Percentiles rank a stretch among this genome's conserved stretches.
These are phyloP conservation scores for Cryphonectria parasitica DNA, from an alignment of 2,329 filamentous ascomycete genomes.

Conservation along the genomic window DNA sequence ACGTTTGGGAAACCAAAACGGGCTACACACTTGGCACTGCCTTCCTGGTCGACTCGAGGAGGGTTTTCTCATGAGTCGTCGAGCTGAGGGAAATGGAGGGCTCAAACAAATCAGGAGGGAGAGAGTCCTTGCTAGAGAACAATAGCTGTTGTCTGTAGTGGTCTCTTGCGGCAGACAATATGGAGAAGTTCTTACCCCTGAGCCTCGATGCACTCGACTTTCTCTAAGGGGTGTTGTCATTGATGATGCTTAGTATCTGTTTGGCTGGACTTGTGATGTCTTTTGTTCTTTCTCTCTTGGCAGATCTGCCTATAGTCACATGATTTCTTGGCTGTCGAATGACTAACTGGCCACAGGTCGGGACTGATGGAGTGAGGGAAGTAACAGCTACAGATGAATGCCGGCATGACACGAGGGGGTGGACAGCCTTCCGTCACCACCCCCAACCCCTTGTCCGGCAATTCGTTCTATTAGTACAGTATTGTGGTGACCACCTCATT, in stretches of 20 bases:
- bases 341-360: background rate
- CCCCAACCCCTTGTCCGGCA: too few relatives aligned
- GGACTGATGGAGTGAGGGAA: background rate
- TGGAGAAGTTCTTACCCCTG: slow-evolving; percentile 21
- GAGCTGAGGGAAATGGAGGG: background rate
- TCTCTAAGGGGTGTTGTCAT: background rate
- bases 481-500: background rate
- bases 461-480: too few relatives aligned
- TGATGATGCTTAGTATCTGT: background rate
- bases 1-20: background rate
- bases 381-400: background rate
- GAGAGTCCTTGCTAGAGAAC: slow-evolving; percentile 1
- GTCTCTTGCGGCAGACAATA: slow-evolving; percentile 28
- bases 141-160: slow-evolving; percentile 28
- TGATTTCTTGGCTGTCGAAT: background rate
- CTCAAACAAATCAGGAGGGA: background rate
- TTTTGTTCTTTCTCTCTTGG: too few relatives aligned
- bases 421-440: background rate
- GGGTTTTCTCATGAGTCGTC: background rate
- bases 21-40: background rate
- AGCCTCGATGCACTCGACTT: background rate
- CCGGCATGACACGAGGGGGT: background rate
- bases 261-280: too few relatives aligned
- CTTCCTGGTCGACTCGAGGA: background rate
- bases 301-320: background rate